A percentile compares a stretch with the other conserved stretches of the same genome.
These are phyloP conservation scores for Paecilomyces sp. DNA, from an alignment of 2,329 filamentous ascomycete genomes.

Conservation along the genomic window DNA sequence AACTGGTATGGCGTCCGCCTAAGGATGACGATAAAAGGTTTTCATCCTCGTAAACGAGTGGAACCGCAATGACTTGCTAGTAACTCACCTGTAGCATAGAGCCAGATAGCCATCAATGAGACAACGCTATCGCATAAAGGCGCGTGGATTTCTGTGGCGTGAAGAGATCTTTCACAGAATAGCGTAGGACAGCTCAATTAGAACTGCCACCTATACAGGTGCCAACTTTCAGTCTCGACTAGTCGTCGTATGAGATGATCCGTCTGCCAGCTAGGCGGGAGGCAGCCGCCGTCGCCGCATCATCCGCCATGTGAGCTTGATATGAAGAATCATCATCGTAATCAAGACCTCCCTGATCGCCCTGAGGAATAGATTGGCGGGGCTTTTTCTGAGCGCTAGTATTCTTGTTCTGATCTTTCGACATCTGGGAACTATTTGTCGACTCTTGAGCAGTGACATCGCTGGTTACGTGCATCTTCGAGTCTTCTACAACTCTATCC, in stretches of 20 bases:
- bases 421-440: neutral
- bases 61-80: conserved; percentile 5
- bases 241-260: conserved; percentile 32
- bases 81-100: conserved; percentile 6
- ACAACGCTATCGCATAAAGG: no score
- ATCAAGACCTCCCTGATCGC: conserved; percentile 32
- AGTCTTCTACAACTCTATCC: no score
- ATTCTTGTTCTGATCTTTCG: neutral
- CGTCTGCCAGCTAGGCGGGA: conserved; percentile 17
- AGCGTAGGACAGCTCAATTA: neutral
- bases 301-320: neutral
- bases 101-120: no score
- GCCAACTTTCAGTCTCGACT: conserved; percentile 4
- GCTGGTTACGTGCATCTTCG: no score
- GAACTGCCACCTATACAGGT: neutral
- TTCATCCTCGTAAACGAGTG: conserved; percentile 62
- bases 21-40: conserved; percentile 93
- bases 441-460: neutral
- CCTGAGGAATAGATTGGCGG: neutral
- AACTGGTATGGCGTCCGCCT: conserved; percentile 59
- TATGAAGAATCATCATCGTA: conserved; percentile 27
- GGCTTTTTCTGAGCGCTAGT: neutral
- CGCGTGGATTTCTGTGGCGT: no score
- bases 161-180: no score
- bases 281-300: conserved; percentile 6